These are phyloP conservation scores for Raddia distichophylla DNA, from an alignment of 176 grass and related monocot species.

Conservation along the genomic window DNA sequence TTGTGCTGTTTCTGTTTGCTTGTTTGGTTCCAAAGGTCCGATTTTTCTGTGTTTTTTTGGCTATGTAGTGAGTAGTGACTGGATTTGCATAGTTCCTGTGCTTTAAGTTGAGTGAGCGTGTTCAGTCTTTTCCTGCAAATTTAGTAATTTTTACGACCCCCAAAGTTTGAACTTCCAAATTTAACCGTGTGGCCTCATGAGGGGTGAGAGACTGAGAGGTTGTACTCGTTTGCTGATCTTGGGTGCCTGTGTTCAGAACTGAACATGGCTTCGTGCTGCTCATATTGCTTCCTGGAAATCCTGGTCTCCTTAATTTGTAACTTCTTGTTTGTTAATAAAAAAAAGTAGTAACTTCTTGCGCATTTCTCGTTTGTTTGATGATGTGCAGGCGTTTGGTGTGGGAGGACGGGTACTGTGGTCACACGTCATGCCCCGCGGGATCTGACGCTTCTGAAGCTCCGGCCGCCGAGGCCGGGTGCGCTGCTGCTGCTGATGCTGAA, in stretches of 20 bases:
- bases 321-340: neutral
- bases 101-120: neutral
- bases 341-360: neutral
- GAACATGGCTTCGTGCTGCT: constrained; percentile 14
- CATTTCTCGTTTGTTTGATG: constrained; percentile 4
- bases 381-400: constrained; percentile 82
- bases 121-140: neutral
- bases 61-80: neutral
- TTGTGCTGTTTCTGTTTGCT: neutral
- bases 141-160: neutral
- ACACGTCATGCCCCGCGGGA: constrained; percentile 56
- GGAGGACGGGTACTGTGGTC: constrained; percentile 79
- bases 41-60: neutral
- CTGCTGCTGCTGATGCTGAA: constrained; percentile 47
- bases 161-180: neutral
- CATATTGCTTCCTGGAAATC: constrained; percentile 9
- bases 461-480: constrained; percentile 34
- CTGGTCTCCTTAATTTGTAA: neutral
- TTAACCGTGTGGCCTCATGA: neutral
- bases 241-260: neutral
- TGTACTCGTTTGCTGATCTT: neutral
- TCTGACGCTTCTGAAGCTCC: constrained; percentile 51
- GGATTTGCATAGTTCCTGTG: neutral
- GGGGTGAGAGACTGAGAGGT: too few species aligned
- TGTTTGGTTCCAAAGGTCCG: neutral